Evolutionary conservation across 1,284 basidiomycete genomes (phyloP).

Genomic region (Porogramme epimiltina): DNA sequence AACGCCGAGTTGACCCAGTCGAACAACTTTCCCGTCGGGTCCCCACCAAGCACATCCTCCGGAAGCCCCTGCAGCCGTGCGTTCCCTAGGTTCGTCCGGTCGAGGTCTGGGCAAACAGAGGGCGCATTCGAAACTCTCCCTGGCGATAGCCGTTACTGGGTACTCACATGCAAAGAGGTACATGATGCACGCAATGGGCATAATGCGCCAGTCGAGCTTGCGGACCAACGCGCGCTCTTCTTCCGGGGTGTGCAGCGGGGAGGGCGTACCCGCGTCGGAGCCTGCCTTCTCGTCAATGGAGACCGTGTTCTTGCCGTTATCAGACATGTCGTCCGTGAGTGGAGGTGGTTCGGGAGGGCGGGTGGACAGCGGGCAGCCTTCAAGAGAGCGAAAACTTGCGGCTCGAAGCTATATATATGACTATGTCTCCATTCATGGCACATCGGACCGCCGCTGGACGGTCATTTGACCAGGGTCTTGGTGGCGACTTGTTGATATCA

Average conservation of each 20-base stretch:
- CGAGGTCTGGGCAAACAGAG: constrained; percentile 57
- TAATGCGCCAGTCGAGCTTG: constrained; percentile 67
- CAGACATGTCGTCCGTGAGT: too few relatives aligned
- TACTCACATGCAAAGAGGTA: constrained; percentile 75
- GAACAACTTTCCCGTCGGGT: constrained; percentile 64
- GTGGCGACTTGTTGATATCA: too few relatives aligned
- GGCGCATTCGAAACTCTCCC: background rate
- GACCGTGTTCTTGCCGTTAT: too few relatives aligned
- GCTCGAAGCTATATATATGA: too few relatives aligned
- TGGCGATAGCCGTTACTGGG: background rate
- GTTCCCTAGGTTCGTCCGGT: constrained; percentile 77
- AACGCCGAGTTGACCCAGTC: constrained; percentile 78
- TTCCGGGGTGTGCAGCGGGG: constrained; percentile 6
- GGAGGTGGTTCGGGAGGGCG: too few relatives aligned
- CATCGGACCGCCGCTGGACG: too few relatives aligned
- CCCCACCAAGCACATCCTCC: constrained; percentile 63
- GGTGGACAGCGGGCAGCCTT: too few relatives aligned
- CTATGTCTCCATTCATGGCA: too few relatives aligned
- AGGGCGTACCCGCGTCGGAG: constrained; percentile 9
- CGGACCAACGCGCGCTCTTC: constrained; percentile 62
- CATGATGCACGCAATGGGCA: constrained; percentile 70
- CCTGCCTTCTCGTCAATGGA: constrained; percentile 13
- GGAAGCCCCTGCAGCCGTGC: constrained; percentile 73
- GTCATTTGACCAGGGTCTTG: too few relatives aligned
- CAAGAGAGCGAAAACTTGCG: too few relatives aligned